Base-by-base conservation (phyloP, 169 alveolate genomes). In the Plasmodium billcollinsi region DNA sequence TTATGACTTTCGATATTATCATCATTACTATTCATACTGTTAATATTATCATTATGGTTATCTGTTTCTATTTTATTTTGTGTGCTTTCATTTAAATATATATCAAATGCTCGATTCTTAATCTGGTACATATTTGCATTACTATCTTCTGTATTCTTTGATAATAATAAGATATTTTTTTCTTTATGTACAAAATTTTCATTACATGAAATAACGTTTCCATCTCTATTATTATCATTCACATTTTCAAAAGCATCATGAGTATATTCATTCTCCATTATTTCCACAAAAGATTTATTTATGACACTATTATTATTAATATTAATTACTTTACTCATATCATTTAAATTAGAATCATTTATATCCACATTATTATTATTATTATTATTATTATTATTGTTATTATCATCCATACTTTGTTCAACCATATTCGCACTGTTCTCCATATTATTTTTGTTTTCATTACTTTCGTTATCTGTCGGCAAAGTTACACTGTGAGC, bases 91-190 rank as follows among this genome's bases (percentile, higher is more conserved):
- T 78, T 47, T 78, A 66, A 54, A 78, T 65, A 63, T 49, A 66
- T 47, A 24, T 45, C 50, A 66, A 24, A 78, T 33, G 90, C 90
- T 45, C 61, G 52, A 78, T 78, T 78, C 21, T 70, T 21, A 26
- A 52, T 56, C 43, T 54, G 29, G 24, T 26, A 66, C 5, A 39
- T 7, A 39, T 2, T 33, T 24, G 9, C 15, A 15, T 70, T 58
- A 0, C 7, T 20, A 33, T 65, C 29, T 58, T 29, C 52, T 50
- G 49, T 78, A 29, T 66, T 52, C 76, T 66, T 56, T 26, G 90
- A 20, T 26, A 78, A 14, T 26, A 50, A 29, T 14, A 50, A 18
- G 29, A 1, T 78, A 11, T 65, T 24, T 47, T 24, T 66, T 11
- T 66, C 71, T 45, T 74, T 29, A 65, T 21, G 11, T 20, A 0